phyloP scores from a whole-genome alignment of 495 filamentous ascomycete species.

The Aspergillus affinis region DNA sequence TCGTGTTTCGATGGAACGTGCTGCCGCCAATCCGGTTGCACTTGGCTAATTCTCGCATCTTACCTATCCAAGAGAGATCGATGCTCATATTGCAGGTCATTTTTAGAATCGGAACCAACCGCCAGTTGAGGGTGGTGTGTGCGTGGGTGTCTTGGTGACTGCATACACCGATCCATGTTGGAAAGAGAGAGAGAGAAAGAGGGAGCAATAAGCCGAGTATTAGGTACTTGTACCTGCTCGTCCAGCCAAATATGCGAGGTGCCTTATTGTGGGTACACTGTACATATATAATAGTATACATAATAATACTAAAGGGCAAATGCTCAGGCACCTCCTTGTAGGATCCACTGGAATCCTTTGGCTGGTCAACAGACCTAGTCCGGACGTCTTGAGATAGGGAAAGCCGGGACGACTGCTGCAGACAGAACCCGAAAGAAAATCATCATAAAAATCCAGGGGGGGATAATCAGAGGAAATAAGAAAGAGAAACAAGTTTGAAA shows the following conservation, averaged over 20 bases:
- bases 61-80: neutral
- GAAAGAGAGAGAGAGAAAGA: neutral
- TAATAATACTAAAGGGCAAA: too few relatives aligned
- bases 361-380: neutral
- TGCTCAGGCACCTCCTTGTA: neutral
- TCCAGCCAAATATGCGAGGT: neutral
- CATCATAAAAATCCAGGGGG: neutral
- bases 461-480: neutral
- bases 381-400: neutral
- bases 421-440: neutral
- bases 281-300: neutral
- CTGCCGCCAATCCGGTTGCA: neutral
- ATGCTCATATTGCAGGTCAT: neutral
- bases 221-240: neutral
- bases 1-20: constrained; percentile 3
- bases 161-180: neutral
- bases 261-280: neutral
- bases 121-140: neutral
- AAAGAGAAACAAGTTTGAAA: neutral
- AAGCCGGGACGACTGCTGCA: too few relatives aligned
- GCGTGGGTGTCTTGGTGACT: neutral
- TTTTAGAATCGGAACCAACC: neutral
- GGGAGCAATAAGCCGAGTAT: neutral
- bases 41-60: neutral
- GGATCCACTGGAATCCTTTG: neutral